Evolutionary conservation across 495 filamentous ascomycete species (phyloP).

Genomic region (Aspergillus steynii): DNA sequence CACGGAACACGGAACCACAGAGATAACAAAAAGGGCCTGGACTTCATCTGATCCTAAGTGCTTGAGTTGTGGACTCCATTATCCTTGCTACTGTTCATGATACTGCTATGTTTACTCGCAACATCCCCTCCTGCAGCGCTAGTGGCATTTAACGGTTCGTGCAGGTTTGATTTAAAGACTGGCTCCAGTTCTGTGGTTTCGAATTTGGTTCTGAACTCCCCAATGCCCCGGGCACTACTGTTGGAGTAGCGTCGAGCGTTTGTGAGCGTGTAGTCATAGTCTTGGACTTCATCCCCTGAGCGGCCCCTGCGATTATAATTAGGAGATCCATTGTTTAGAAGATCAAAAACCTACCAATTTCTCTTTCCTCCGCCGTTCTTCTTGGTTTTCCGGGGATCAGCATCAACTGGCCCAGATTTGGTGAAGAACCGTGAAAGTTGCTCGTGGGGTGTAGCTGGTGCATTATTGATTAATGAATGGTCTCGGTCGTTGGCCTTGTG

Average conservation of each 20-base stretch:
- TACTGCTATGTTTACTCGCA: slow-evolving; percentile 28
- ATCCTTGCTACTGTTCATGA: slow-evolving; percentile 22
- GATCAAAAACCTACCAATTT: slow-evolving; percentile 72
- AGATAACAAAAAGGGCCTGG: neutral
- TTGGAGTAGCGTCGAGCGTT: slow-evolving; percentile 92
- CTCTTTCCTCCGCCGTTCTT: slow-evolving; percentile 92
- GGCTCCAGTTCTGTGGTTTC: slow-evolving; percentile 81
- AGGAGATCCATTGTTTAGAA: slow-evolving; percentile 12
- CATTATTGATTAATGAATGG: slow-evolving; percentile 67
- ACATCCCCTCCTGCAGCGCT: slow-evolving; percentile 9
- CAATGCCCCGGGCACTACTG: slow-evolving; percentile 69
- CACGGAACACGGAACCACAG: too few species aligned
- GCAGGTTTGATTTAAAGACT: slow-evolving; percentile 82
- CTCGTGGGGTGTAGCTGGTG: slow-evolving; percentile 63
- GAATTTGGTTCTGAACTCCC: slow-evolving; percentile 84
- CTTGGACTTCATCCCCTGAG: slow-evolving; percentile 78
- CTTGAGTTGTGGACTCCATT: neutral
- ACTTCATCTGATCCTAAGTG: neutral
- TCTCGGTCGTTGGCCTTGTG: slow-evolving; percentile 91
- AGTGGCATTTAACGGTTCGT: slow-evolving; percentile 53
- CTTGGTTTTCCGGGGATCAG: slow-evolving; percentile 90
- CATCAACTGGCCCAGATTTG: slow-evolving; percentile 79
- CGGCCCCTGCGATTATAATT: slow-evolving; percentile 62
- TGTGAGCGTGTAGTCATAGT: slow-evolving; percentile 74
- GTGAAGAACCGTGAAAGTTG: slow-evolving; percentile 87